A percentile compares a stretch with the other conserved stretches of the same genome.
Evolutionary conservation across 2,329 filamentous ascomycete species (phyloP).

Genomic region (Xylariaceae sp.): DNA sequence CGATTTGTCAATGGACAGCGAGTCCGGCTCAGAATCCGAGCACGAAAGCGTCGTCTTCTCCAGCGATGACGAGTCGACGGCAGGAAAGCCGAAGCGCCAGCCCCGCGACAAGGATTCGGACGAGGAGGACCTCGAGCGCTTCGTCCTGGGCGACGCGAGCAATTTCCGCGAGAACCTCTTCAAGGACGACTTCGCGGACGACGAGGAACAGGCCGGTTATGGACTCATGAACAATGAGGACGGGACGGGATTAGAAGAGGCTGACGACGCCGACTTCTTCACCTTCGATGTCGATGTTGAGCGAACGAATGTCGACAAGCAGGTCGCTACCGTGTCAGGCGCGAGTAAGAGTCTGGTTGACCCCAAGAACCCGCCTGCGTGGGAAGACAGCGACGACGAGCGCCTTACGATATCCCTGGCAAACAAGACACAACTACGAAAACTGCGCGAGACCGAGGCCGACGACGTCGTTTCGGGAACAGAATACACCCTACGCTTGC

Average conservation of each 20-base stretch:
- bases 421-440: slow-evolving; percentile 67
- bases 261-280: slow-evolving; percentile 80
- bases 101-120: slow-evolving; percentile 66
- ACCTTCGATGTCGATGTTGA: slow-evolving; percentile 76
- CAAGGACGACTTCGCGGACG: slow-evolving; percentile 40
- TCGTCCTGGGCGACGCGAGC: slow-evolving; percentile 83
- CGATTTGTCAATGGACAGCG: slow-evolving; percentile 24
- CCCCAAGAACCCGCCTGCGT: slow-evolving; percentile 53
- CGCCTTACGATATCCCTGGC: slow-evolving; percentile 77
- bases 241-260: slow-evolving; percentile 50
- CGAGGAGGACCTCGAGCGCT: slow-evolving; percentile 78
- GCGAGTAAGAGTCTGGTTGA: slow-evolving; percentile 23
- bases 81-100: slow-evolving; percentile 28
- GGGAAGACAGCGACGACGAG: slow-evolving; percentile 97
- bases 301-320: slow-evolving; percentile 37
- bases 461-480: slow-evolving; percentile 83
- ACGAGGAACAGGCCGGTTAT: slow-evolving; percentile 27
- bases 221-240: slow-evolving; percentile 41
- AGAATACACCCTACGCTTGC: slow-evolving; percentile 76
- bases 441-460: slow-evolving; percentile 71
- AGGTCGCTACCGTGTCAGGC: slow-evolving; percentile 20
- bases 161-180: slow-evolving; percentile 74
- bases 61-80: slow-evolving; percentile 30
- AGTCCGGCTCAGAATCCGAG: slow-evolving; percentile 24
- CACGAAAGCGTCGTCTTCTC: slow-evolving; percentile 25